phyloP scores from a whole-genome alignment of 2,329 filamentous ascomycete genomes.

The Paraphaeosphaeria minitans region DNA sequence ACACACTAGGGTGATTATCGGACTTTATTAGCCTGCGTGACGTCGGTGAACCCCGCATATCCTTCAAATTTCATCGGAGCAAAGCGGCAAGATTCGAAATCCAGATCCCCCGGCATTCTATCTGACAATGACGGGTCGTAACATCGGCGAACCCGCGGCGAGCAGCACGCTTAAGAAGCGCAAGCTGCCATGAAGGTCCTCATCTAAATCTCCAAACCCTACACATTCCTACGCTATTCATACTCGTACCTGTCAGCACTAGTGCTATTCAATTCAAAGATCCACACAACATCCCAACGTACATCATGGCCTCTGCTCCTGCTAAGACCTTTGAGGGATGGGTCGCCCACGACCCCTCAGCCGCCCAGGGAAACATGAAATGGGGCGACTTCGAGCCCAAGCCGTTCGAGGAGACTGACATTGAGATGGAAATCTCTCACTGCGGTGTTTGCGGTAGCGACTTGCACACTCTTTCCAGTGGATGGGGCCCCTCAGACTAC shows the following conservation, averaged over 20 bases:
- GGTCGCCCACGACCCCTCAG: constrained; percentile 57
- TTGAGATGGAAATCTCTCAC: constrained; percentile 48
- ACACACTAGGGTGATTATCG: background rate
- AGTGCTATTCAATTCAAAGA: background rate
- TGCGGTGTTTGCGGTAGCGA: constrained; percentile 46
- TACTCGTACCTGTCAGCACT: constrained; percentile 1
- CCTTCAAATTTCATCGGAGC: constrained; percentile 1
- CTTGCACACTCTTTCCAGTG: constrained; percentile 43
- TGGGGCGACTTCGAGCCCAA: constrained; percentile 55
- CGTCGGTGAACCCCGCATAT: constrained; percentile 2
- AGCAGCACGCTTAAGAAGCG: background rate
- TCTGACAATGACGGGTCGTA: background rate
- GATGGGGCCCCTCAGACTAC: constrained; percentile 57
- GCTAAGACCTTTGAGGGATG: constrained; percentile 57
- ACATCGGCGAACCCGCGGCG: background rate
- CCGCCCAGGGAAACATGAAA: constrained; percentile 60
- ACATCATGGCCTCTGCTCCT: constrained; percentile 7
- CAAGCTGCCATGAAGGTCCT: background rate
- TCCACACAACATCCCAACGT: background rate
- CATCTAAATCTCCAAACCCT: background rate
- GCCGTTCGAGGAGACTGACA: constrained; percentile 69
- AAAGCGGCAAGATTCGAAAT: constrained; percentile 10
- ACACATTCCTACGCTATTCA: constrained; percentile 5
- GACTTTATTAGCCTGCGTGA: constrained; percentile 2
- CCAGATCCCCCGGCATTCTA: background rate